Conservation (phyloP, 176 grass and related monocot species). For the Juncus effusus region DNA sequence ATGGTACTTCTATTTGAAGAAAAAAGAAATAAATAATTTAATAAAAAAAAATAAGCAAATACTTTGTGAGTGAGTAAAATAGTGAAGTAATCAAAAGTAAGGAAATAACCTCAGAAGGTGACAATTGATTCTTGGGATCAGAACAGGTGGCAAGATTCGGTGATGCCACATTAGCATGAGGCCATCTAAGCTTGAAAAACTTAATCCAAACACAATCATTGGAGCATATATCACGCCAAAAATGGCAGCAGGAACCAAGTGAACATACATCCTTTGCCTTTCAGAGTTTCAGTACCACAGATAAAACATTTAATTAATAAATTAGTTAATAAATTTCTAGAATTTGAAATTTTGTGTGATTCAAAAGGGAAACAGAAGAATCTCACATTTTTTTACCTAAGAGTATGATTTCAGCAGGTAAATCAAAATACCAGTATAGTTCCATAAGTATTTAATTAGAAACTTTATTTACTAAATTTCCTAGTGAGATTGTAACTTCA, state of each 20-base stretch:
- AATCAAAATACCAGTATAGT: too few species aligned
- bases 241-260: constrained; percentile 1
- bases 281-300: not conserved
- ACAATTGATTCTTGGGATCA: not conserved
- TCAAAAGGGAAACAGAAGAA: not conserved
- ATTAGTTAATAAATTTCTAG: not conserved
- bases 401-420: too few species aligned
- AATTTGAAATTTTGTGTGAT: not conserved
- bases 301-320: too few species aligned
- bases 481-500: too few species aligned
- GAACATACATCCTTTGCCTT: constrained; percentile 24
- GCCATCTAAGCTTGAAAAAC: constrained; percentile 15
- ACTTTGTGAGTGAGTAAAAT: not conserved
- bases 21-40: not conserved
- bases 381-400: too few species aligned
- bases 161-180: constrained; percentile 12
- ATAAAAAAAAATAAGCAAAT: not conserved
- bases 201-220: constrained; percentile 8
- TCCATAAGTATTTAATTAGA: too few species aligned
- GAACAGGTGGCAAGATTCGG: not conserved
- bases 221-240: constrained; percentile 24
- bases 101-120: constrained; percentile 11
- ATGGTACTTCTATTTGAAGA: not conserved
- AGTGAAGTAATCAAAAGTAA: not conserved
- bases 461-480: too few species aligned